phyloP scores from a whole-genome alignment of 805 yeast species.

The Candida nonsorbophila region DNA sequence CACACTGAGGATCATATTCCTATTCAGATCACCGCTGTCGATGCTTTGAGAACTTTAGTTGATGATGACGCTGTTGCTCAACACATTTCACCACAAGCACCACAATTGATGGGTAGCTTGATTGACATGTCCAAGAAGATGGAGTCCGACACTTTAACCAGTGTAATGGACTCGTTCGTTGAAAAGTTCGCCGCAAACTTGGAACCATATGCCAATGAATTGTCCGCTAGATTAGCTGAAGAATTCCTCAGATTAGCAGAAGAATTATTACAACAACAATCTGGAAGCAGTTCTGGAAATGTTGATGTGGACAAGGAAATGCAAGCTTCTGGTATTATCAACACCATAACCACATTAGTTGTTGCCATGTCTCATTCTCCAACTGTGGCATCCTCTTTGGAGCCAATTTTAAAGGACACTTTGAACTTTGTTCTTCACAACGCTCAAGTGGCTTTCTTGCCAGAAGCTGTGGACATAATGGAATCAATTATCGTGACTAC shows the following conservation, averaged over 20 bases:
- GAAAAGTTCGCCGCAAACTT: constrained; percentile 37
- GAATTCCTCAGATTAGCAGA: constrained; percentile 69
- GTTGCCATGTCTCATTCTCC: constrained; percentile 39
- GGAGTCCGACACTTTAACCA: constrained; percentile 39
- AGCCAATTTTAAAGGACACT: constrained; percentile 26
- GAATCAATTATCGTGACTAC: constrained; percentile 56
- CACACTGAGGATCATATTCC: constrained; percentile 42
- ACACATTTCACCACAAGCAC: constrained; percentile 37
- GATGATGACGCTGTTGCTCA: constrained; percentile 42
- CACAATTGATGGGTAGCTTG: constrained; percentile 39
- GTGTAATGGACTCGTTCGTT: constrained; percentile 42
- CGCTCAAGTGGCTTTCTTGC: constrained; percentile 33
- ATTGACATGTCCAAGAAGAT: constrained; percentile 40
- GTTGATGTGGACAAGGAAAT: constrained; percentile 35
- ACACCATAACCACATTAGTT: constrained; percentile 37
- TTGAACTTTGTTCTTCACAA: constrained; percentile 31
- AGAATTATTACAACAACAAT: constrained; percentile 39
- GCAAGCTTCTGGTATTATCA: constrained; percentile 39
- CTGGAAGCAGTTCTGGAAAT: constrained; percentile 10
- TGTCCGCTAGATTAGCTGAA: constrained; percentile 50
- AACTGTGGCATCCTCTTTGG: constrained; percentile 29
- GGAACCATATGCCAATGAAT: constrained; percentile 37
- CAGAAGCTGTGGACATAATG: constrained; percentile 38
- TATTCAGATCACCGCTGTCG: constrained; percentile 46
- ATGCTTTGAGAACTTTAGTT: constrained; percentile 44